A percentile compares a stretch with the other conserved stretches of the same genome.
These are phyloP conservation scores for Beauveria scarabaeidicola DNA, from an alignment of 2,329 filamentous ascomycete genomes.

Conservation along the genomic window DNA sequence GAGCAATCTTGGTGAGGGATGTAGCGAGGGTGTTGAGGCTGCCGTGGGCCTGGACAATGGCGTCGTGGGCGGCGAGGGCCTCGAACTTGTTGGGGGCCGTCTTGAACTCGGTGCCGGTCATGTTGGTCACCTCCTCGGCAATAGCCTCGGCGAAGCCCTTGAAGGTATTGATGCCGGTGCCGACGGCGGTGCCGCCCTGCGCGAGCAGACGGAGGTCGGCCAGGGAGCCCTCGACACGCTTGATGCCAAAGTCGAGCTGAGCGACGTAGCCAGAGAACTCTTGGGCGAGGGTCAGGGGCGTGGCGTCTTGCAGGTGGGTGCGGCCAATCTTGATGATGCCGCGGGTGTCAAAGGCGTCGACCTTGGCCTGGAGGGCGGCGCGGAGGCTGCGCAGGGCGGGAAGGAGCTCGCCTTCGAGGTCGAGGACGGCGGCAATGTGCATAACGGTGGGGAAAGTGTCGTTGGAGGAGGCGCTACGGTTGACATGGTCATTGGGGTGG, in stretches of 20 bases:
- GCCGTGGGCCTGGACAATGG: conserved; percentile 88
- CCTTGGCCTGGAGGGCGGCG: conserved; percentile 78
- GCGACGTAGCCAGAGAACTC: conserved; percentile 97
- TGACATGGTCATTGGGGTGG: conserved; percentile 98
- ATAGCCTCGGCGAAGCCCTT: conserved; percentile 92
- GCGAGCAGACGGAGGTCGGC: conserved; percentile 81
- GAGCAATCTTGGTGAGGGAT: conserved; percentile 95
- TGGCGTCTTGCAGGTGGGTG: conserved; percentile 95
- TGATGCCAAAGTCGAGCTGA: conserved; percentile 84
- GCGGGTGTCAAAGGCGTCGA: conserved; percentile 72
- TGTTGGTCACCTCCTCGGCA: conserved; percentile 80
- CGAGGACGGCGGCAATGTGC: conserved; percentile 96
- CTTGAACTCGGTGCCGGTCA: conserved; percentile 89
- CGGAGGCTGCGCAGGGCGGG: conserved; percentile 77
- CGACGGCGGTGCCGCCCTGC: conserved; percentile 93
- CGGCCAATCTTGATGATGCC: conserved; percentile 98
- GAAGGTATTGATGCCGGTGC: conserved; percentile 96
- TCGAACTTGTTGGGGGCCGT: conserved; percentile 99
- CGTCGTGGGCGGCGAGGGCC: conserved; percentile 89
- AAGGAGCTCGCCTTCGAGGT: conserved; percentile 78
- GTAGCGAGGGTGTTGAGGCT: conserved; percentile 85
- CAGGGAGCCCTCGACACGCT: conserved; percentile 73
- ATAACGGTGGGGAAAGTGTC: conserved; percentile 99
- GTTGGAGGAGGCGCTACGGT: conserved; percentile 97
- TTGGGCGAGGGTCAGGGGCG: conserved; percentile 87